Base-by-base conservation (phyloP, 768 basidiomycete genomes). In the Cystoderma amianthinum region DNA sequence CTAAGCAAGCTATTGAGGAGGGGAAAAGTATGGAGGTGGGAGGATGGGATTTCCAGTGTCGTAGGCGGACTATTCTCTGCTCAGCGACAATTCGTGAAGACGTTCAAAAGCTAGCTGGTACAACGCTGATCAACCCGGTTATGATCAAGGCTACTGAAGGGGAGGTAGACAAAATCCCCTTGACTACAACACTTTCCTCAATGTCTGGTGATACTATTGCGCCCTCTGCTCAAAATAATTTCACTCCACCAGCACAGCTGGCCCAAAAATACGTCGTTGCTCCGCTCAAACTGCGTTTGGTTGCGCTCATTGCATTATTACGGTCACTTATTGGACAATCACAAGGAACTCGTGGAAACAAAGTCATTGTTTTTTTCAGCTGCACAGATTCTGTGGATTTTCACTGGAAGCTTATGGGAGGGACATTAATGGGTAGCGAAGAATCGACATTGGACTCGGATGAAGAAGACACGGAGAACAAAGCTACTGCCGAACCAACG, bases 311-410 rank as follows among this genome's bases (percentile, higher is more conserved):
- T 22, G 85, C 95, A 3, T 70, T 97, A 9, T 66, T 98, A 17
- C 82, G 96, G 17, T 77, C 79, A 4, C 68, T 95, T n/a, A 67
- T 93, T 20, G 67, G 82, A 4, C 76, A 82, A 59, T 67, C 75
- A 17, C 69, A 68, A 49, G 60, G 61, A 32, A 69, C 58, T 21
- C 67, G 67, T 32, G 75, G 76, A 9, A 71, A 71, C 32, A 91
- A 88, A 60, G 78, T 96, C 42, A 91, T 99, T 36, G 91, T 99
- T 4, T 99, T 99, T 63, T 66, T 99, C 46, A 95, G 88, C 50
- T 97, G 92, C 53, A 98, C 93, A 4, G 95, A 97, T 61, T 94
- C 96, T 2, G 96, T 99, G 13, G 95, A 99, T 59, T 97, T 91
- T 54, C 92, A 95, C 56, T 98, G 91, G 90, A 77, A 73, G 38